phyloP scores from a whole-genome alignment of 441 rosid genomes.

The Brassica hybrid region DNA sequence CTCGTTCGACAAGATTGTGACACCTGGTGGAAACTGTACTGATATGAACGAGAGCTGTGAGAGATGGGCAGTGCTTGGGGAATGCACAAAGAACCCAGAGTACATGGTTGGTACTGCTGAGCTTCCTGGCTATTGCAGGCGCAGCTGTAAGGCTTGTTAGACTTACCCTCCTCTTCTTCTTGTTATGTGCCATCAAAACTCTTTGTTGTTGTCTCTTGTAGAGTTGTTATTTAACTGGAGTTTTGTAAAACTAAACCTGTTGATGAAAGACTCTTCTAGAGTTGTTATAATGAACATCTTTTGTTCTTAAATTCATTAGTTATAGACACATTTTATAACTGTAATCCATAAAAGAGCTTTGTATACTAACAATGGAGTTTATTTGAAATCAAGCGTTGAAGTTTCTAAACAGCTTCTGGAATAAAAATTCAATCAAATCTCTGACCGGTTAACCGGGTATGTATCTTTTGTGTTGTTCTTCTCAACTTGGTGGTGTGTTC shows the following conservation, averaged over 20 bases:
- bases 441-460: neutral
- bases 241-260: neutral
- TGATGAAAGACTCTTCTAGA: no score
- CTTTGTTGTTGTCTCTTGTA: conserved; percentile 30
- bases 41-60: conserved; percentile 72
- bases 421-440: conserved; percentile 4
- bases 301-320: neutral
- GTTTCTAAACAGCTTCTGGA: conserved; percentile 4
- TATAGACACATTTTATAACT: neutral
- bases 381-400: neutral
- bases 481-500: conserved; percentile 49
- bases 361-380: conserved; percentile 1
- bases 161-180: no score
- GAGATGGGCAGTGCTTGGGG: conserved; percentile 88
- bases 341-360: conserved; percentile 15
- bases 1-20: conserved; percentile 68
- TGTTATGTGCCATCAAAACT: neutral
- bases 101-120: conserved; percentile 75
- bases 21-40: conserved; percentile 57
- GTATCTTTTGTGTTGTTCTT: neutral
- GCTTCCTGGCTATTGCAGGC: conserved; percentile 80
- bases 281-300: no score
- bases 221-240: conserved; percentile 5
- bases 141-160: no score
- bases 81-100: conserved; percentile 77